phyloP scores from a whole-genome alignment of 345 rosid species.

The Populus euphratica region DNA sequence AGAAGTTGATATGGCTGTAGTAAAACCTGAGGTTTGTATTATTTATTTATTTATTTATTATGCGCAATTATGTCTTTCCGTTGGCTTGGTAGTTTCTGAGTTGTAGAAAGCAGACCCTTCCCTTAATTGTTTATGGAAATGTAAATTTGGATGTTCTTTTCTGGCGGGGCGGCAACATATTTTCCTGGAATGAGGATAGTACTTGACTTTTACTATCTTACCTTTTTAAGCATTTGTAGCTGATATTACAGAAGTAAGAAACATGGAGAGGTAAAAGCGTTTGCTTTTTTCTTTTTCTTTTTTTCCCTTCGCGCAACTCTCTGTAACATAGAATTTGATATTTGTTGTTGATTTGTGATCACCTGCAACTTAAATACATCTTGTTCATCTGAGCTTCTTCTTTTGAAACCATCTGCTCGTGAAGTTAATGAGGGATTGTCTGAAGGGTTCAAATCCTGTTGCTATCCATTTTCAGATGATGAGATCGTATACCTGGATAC shows the following conservation, averaged over 20 bases:
- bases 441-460: neutral
- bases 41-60: neutral
- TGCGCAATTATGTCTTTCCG: neutral
- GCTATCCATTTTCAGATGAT: constrained; percentile 21
- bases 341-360: neutral
- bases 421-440: neutral
- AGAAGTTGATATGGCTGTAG: constrained; percentile 27
- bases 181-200: neutral
- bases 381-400: neutral
- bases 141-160: neutral
- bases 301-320: neutral
- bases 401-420: neutral
- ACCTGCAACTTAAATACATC: neutral
- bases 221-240: neutral
- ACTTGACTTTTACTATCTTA: neutral
- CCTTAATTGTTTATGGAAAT: neutral
- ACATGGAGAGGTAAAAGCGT: neutral
- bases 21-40: constrained; percentile 24
- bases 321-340: neutral
- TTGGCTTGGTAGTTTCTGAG: neutral
- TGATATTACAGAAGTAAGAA: neutral
- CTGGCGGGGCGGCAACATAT: neutral
- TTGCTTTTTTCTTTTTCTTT: no score
- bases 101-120: neutral
- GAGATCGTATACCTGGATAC: constrained; percentile 30